phyloP scores from a whole-genome alignment of 176 grass and related monocot genomes.

The Aegilops speltoides region DNA sequence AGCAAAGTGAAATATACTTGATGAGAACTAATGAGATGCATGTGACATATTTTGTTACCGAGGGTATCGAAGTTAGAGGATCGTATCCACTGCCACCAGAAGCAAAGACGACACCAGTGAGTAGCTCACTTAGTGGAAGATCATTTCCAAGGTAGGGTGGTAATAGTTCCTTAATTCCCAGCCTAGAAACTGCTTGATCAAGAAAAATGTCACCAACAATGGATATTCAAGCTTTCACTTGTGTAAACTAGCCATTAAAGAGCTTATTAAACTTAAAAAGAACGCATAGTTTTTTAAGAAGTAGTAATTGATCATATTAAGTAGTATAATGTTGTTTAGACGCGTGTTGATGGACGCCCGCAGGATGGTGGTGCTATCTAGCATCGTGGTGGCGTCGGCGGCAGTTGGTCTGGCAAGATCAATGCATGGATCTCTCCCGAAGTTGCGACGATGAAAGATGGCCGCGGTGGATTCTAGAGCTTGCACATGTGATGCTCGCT shows the following conservation, averaged over 20 bases:
- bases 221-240: neutral
- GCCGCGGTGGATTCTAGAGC: no score
- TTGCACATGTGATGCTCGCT: no score
- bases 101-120: slow-evolving; percentile 36
- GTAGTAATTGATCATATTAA: no score
- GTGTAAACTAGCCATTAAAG: neutral
- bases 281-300: no score
- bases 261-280: neutral
- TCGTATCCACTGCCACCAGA: slow-evolving; percentile 40
- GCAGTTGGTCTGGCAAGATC: no score
- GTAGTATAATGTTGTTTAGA: no score
- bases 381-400: no score
- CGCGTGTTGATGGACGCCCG: no score
- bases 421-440: no score
- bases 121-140: slow-evolving; percentile 27
- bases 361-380: no score
- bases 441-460: no score
- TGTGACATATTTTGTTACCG: slow-evolving; percentile 4
- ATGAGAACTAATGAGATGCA: neutral
- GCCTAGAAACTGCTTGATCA: neutral
- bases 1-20: neutral
- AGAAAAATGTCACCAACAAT: neutral
- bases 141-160: slow-evolving; percentile 12
- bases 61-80: slow-evolving; percentile 17
- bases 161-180: slow-evolving; percentile 28